These are phyloP conservation scores for Plasmopara halstedii DNA, from an alignment of 352 stramenopile genomes.

Conservation along the genomic window DNA sequence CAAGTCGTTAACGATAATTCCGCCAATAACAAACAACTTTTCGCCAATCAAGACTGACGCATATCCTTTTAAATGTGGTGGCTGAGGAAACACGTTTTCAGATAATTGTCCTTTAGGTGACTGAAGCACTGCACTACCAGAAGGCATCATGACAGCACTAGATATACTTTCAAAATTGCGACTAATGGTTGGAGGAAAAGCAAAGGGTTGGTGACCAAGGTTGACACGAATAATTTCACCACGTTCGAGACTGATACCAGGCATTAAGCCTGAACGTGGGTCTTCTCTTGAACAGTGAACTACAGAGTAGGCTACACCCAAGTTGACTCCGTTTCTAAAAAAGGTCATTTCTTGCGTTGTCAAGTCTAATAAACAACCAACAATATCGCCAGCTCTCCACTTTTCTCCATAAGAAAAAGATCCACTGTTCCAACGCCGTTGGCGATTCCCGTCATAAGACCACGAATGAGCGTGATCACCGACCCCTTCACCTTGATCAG, in stretches of 20 bases:
- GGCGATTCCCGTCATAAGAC: slow-evolving; percentile 90
- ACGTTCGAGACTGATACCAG: slow-evolving; percentile 79
- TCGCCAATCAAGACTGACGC: slow-evolving; percentile 50
- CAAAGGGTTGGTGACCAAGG: slow-evolving; percentile 72
- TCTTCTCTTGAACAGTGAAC: slow-evolving; percentile 44
- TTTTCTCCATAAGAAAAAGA: slow-evolving; percentile 85
- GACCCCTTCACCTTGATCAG: slow-evolving; percentile 87
- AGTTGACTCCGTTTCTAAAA: slow-evolving; percentile 81
- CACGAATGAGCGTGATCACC: slow-evolving; percentile 89
- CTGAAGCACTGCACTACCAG: slow-evolving; percentile 33
- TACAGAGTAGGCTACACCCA: slow-evolving; percentile 71
- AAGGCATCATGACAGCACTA: slow-evolving; percentile 39
- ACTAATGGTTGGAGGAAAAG: slow-evolving; percentile 51
- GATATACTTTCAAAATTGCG: slow-evolving; percentile 63
- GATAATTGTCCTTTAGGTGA: slow-evolving; percentile 3
- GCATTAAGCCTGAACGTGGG: slow-evolving; percentile 64
- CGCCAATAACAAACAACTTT: slow-evolving; percentile 73
- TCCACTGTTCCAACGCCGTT: slow-evolving; percentile 87
- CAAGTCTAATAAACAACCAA: slow-evolving; percentile 86
- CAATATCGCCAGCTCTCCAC: slow-evolving; percentile 88
- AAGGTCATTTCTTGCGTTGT: slow-evolving; percentile 78
- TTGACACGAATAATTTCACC: slow-evolving; percentile 85
- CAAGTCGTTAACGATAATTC: slow-evolving; percentile 23
- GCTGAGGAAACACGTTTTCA: slow-evolving; percentile 3
- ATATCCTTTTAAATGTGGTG: slow-evolving; percentile 39